Evolutionary conservation across 106 monocot species (phyloP).

Genomic region (Xerophyta viscosa): DNA sequence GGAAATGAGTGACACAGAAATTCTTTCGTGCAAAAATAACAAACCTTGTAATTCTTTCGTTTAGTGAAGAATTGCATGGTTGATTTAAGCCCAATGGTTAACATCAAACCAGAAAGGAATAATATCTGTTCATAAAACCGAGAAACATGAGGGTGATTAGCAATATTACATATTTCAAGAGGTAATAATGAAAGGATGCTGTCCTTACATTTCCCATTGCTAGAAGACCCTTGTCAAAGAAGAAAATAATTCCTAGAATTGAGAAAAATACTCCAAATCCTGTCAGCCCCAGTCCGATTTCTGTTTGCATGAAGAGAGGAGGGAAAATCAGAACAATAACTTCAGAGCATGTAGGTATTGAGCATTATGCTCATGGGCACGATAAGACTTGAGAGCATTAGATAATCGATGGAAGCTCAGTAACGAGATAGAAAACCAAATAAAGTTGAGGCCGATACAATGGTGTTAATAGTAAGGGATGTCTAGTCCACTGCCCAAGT

Average conservation of each 20-base stretch:
- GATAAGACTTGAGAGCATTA: too few species aligned
- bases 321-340: too few species aligned
- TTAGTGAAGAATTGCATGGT: slow-evolving; percentile 87
- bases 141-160: background rate
- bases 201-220: slow-evolving; percentile 84
- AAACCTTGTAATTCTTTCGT: slow-evolving; percentile 85
- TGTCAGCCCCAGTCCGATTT: slow-evolving; percentile 85
- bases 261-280: slow-evolving; percentile 92
- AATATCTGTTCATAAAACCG: slow-evolving; percentile 50
- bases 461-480: too few species aligned
- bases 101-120: slow-evolving; percentile 75
- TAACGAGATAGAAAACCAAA: too few species aligned
- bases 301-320: too few species aligned
- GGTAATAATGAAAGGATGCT: too few species aligned
- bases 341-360: too few species aligned
- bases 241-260: slow-evolving; percentile 74
- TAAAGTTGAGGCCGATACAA: too few species aligned
- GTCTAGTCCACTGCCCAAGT: too few species aligned
- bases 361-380: too few species aligned
- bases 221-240: slow-evolving; percentile 83
- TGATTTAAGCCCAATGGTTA: slow-evolving; percentile 88
- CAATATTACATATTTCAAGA: too few species aligned
- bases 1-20: background rate
- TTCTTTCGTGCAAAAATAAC: background rate
- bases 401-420: too few species aligned